Conservation (phyloP, 2,329 filamentous ascomycete species). For the Chalaropsis thielavioides region DNA sequence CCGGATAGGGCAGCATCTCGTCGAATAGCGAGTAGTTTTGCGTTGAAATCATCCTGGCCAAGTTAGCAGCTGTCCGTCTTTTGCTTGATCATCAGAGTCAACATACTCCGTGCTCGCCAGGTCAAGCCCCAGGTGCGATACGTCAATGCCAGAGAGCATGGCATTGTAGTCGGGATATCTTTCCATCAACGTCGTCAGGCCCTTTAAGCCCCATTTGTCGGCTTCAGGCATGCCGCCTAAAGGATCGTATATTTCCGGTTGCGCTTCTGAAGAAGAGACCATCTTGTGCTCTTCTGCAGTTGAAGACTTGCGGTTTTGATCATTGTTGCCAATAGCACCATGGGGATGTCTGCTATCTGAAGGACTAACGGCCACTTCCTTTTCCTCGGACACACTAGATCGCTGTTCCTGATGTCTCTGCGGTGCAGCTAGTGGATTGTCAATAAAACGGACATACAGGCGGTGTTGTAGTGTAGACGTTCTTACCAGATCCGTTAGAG, state of each 20-base stretch:
- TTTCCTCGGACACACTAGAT: conserved; percentile 29
- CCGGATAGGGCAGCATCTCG: conserved; percentile 42
- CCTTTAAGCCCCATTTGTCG: conserved; percentile 52
- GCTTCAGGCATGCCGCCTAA: conserved; percentile 45
- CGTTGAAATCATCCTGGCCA: conserved; percentile 37
- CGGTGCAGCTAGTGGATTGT: not conserved
- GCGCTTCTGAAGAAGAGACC: conserved; percentile 21
- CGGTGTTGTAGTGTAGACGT: not conserved
- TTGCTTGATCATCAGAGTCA: conserved; percentile 16
- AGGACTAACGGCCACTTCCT: conserved; percentile 26
- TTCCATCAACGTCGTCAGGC: conserved; percentile 47
- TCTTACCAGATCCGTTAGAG: not conserved
- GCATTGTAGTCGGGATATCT: conserved; percentile 49
- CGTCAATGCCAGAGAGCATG: conserved; percentile 45
- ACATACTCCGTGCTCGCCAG: conserved; percentile 43
- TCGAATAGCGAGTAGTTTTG: conserved; percentile 49
- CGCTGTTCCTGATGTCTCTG: conserved; percentile 15
- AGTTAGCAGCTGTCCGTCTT: conserved; percentile 14
- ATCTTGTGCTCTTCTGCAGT: conserved; percentile 32
- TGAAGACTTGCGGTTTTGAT: conserved; percentile 23
- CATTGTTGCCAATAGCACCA: conserved; percentile 36
- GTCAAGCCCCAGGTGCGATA: conserved; percentile 42
- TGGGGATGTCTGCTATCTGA: conserved; percentile 29
- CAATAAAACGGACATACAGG: not conserved
- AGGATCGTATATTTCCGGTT: conserved; percentile 38